Evolutionary conservation across 345 rosid species (phyloP), one percentile per base, ranked within the genome.

Genomic region (Melastoma malabathricum): DNA sequence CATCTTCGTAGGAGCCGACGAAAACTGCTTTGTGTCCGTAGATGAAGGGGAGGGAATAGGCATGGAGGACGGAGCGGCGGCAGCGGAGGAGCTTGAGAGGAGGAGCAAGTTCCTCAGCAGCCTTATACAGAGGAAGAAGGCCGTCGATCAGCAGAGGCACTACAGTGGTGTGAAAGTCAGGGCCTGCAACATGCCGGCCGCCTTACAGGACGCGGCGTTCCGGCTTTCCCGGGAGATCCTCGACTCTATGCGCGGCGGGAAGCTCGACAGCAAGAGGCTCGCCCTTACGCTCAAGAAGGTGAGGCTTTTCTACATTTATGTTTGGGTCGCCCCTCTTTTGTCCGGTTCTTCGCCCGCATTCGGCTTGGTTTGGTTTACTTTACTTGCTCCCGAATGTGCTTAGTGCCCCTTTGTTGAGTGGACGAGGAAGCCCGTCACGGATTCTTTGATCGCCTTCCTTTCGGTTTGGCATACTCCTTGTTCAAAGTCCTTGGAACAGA

Each of bases 281-380:
- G 98, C 98, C 29, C 88, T 82, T 51, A 78, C 96, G 15, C 93
- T 87, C 5, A 92, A 92, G 71, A 92, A 84, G 96, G 96, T 82
- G 22, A 38, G 25, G 4, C 3, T 3, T 13, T 6, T 15, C 12
- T 5, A 27, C 17, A 2, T 45, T 25, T 4, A 10, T 14, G 4
- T 2, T 15, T 46, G 10, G n/a, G 15, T 41, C 23, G 15, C 44
- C 29, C 50, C 27, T 34, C 41, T 17, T 0, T 48, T 3, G 10
- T 19, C 31, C 15, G 51, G 8, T 48, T 22, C n/a, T 22, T 2
- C 2, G 25, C 29, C 13, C 12, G 12, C 41, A 34, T 34, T 34
- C 12, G 41, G 51, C 8, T 48, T 48, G 51, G 12, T 47, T 22
- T 48, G 1, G 51, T 18, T 48, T 48, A 25, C 17, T 22, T 5